Evolutionary conservation across 2,329 filamentous ascomycete species (phyloP).

Genomic region (Periconia digitata): DNA sequence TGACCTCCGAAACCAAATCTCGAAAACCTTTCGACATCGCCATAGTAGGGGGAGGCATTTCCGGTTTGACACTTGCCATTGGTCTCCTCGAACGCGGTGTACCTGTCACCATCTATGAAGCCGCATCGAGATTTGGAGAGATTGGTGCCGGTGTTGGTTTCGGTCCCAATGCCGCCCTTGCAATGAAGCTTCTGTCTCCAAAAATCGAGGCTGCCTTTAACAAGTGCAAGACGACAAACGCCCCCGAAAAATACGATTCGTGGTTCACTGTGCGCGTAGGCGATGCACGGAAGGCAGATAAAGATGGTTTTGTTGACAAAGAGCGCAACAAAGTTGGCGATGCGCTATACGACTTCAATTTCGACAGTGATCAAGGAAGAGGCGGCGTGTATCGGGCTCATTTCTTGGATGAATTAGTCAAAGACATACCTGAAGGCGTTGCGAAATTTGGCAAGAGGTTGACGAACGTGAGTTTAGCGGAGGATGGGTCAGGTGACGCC

Average conservation of each 20-base stretch:
- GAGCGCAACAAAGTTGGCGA: constrained; percentile 34
- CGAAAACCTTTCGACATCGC: constrained; percentile 51
- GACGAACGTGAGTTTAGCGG: constrained; percentile 27
- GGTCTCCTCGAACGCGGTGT: constrained; percentile 53
- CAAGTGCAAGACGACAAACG: constrained; percentile 45
- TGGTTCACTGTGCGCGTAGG: constrained; percentile 39
- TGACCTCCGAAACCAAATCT: constrained; percentile 18
- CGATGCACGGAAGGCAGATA: constrained; percentile 32
- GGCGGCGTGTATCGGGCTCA: constrained; percentile 52
- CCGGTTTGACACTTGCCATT: constrained; percentile 57
- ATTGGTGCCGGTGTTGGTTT: constrained; percentile 62
- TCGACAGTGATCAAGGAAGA: constrained; percentile 23
- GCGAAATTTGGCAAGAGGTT: constrained; percentile 49
- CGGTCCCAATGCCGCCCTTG: constrained; percentile 57
- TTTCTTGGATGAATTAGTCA: constrained; percentile 54
- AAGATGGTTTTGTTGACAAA: constrained; percentile 30
- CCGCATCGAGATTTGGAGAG: constrained; percentile 57
- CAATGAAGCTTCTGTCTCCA: constrained; percentile 57
- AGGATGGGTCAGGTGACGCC: constrained; percentile 37
- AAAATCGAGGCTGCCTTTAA: constrained; percentile 44
- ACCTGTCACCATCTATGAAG: constrained; percentile 58
- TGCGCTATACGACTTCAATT: constrained; percentile 28
- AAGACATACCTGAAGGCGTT: constrained; percentile 48
- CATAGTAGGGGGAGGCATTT: constrained; percentile 63
- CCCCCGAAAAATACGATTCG: constrained; percentile 22